Evolutionary conservation across 176 grass and related monocot species (phyloP).

Genomic region (Musa itinerans): DNA sequence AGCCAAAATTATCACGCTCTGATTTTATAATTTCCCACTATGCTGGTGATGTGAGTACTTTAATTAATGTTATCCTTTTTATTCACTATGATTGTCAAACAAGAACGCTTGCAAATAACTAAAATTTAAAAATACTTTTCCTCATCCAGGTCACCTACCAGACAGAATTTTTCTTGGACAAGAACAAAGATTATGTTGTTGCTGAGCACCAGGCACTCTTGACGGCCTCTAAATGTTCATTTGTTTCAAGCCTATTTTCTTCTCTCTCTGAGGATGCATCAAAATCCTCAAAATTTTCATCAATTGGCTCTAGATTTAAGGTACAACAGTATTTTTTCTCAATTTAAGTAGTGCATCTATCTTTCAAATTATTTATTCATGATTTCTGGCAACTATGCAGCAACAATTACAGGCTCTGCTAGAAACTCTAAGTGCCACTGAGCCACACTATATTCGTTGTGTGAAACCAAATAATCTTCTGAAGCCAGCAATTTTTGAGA

Average conservation of each 20-base stretch:
- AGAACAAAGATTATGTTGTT: slow-evolving; percentile 98
- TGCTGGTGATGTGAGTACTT: slow-evolving; percentile 80
- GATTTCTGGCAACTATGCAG: slow-evolving; percentile 36
- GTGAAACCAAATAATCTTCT: slow-evolving; percentile 95
- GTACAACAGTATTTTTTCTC: slow-evolving; percentile 26
- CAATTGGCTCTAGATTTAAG: slow-evolving; percentile 89
- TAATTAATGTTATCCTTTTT: not conserved
- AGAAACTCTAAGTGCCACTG: slow-evolving; percentile 84
- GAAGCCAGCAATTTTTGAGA: slow-evolving; percentile 92
- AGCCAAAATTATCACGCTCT: slow-evolving; percentile 84
- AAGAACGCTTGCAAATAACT: not conserved
- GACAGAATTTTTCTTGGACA: slow-evolving; percentile 87
- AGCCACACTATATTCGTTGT: slow-evolving; percentile 98
- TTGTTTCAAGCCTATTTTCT: slow-evolving; percentile 83
- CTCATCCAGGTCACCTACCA: slow-evolving; percentile 79
- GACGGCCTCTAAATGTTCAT: slow-evolving; percentile 67
- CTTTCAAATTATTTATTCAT: slow-evolving; percentile 13
- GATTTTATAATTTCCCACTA: slow-evolving; percentile 96
- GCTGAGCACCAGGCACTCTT: slow-evolving; percentile 84
- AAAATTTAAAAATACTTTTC: slow-evolving; percentile 19
- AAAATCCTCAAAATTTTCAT: slow-evolving; percentile 96
- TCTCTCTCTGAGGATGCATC: slow-evolving; percentile 60
- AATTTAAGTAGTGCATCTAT: not conserved
- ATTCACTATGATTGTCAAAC: not conserved
- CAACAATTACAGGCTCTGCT: slow-evolving; percentile 95